These are phyloP conservation scores for Barnettozyma sp. DNA, from an alignment of 805 yeast species.

Conservation along the genomic window DNA sequence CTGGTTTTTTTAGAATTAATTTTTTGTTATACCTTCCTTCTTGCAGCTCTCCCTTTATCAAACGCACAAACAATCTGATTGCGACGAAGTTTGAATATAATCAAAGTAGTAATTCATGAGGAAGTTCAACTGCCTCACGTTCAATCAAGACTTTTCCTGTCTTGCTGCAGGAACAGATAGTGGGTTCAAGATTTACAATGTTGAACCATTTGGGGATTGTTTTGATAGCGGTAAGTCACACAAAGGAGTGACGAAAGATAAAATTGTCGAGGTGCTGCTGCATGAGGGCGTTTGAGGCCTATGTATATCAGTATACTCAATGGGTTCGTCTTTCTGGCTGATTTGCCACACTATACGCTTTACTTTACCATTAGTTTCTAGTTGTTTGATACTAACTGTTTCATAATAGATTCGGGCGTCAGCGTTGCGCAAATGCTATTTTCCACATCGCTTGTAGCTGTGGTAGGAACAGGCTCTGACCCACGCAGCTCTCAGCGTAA, in stretches of 20 bases:
- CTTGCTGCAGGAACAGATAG: constrained; percentile 63
- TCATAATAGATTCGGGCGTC: constrained; percentile 28
- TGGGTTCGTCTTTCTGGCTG: no score
- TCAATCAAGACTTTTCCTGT: constrained; percentile 80
- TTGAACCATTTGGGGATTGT: constrained; percentile 80
- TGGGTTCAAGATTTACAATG: constrained; percentile 71
- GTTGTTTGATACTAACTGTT: constrained; percentile 3
- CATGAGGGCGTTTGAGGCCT: constrained; percentile 1
- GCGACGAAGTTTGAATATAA: no score
- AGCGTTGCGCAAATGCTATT: constrained; percentile 83
- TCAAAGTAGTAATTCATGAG: not conserved
- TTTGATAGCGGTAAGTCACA: constrained; percentile 34
- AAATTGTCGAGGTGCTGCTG: no score
- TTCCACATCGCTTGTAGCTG: constrained; percentile 77
- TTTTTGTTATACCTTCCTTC: no score
- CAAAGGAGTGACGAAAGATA: no score
- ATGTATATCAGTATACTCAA: not conserved
- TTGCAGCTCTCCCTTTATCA: no score
- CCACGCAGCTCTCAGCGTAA: constrained; percentile 55
- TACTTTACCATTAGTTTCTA: not conserved
- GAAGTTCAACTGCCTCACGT: constrained; percentile 8
- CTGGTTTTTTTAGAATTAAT: no score
- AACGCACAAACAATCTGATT: no score
- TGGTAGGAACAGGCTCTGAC: constrained; percentile 72
- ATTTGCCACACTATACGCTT: no score